phyloP scores from a whole-genome alignment of 1,139 yeast species.

The Blastobotrys serpentis region DNA sequence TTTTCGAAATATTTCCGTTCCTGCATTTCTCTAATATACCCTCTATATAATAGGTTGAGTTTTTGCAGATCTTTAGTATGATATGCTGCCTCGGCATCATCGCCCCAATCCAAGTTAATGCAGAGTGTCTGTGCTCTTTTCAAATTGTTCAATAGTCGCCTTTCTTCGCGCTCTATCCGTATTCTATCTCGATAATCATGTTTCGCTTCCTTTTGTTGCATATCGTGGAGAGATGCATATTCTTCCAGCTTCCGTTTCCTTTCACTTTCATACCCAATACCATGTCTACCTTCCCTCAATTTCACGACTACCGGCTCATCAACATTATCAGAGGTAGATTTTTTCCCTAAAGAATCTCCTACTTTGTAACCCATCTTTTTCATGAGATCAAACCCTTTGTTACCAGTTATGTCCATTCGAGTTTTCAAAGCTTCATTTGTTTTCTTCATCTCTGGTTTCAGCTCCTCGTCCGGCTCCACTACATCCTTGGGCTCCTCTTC shows the following conservation, averaged over 20 bases:
- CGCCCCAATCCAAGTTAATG: slow-evolving; percentile 21
- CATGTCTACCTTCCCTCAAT: slow-evolving; percentile 28
- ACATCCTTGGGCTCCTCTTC: slow-evolving; percentile 5
- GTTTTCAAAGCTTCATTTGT: slow-evolving; percentile 9
- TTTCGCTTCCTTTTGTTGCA: slow-evolving; percentile 17
- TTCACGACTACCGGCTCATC: slow-evolving; percentile 21
- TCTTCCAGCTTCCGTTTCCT: slow-evolving; percentile 14
- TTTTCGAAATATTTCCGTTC: slow-evolving; percentile 16
- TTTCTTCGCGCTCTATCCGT: slow-evolving; percentile 15
- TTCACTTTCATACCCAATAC: slow-evolving; percentile 27
- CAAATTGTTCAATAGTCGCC: slow-evolving; percentile 16
- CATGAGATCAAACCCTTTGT: slow-evolving; percentile 52
- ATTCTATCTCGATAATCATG: slow-evolving; percentile 15
- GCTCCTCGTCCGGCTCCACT: not conserved
- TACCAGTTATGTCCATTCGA: slow-evolving; percentile 11
- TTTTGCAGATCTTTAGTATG: slow-evolving; percentile 15
- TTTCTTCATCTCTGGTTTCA: not conserved
- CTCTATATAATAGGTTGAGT: slow-evolving; percentile 30
- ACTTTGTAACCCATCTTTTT: slow-evolving; percentile 54
- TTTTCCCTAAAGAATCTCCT: slow-evolving; percentile 47
- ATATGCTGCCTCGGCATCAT: slow-evolving; percentile 18
- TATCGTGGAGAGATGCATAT: slow-evolving; percentile 11
- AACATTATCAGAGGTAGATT: slow-evolving; percentile 17
- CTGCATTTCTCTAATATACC: slow-evolving; percentile 22
- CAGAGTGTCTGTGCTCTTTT: slow-evolving; percentile 21